Evolutionary conservation across 768 basidiomycete species (phyloP).

Genomic region (Rhodosporidiobolus sp.): DNA sequence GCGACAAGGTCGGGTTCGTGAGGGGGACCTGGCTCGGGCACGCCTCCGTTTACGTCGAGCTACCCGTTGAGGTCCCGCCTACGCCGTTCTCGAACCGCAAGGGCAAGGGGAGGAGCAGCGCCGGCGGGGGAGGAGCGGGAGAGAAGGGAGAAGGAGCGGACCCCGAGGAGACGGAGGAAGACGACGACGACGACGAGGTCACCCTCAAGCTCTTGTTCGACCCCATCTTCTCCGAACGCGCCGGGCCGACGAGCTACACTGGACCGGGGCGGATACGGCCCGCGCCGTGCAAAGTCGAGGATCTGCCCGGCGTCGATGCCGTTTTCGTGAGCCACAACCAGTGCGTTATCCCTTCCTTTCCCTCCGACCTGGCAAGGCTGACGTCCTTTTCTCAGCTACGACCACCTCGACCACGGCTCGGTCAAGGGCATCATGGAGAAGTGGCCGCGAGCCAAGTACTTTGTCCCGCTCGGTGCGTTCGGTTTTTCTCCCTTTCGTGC

Average conservation of each 20-base stretch:
- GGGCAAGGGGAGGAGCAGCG: not conserved
- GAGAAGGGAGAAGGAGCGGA: not conserved
- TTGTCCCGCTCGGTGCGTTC: conserved; percentile 53
- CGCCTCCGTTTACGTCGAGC: conserved; percentile 45
- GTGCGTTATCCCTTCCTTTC: conserved; percentile 40
- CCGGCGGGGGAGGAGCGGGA: not conserved
- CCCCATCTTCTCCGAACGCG: conserved; percentile 52
- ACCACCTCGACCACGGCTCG: conserved; percentile 52
- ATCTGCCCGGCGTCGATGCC: conserved; percentile 52
- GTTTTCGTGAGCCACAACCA: conserved; percentile 54
- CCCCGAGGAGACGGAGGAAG: conserved; percentile 43
- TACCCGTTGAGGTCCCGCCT: conserved; percentile 8
- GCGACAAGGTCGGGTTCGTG: conserved; percentile 25
- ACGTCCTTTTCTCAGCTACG: conserved; percentile 48
- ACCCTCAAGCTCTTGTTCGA: conserved; percentile 50
- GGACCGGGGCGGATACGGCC: conserved; percentile 49
- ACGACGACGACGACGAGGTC: conserved; percentile 45
- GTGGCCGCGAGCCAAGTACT: conserved; percentile 45
- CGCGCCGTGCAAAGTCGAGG: conserved; percentile 50
- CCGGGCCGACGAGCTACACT: conserved; percentile 46
- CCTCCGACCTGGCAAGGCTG: not conserved
- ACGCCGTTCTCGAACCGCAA: not conserved
- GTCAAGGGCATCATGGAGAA: conserved; percentile 45
- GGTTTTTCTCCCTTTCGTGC: not conserved
- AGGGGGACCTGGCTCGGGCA: conserved; percentile 52